Base-by-base conservation (phyloP, 2,329 filamentous ascomycete species). In the Cadophora sp. region DNA sequence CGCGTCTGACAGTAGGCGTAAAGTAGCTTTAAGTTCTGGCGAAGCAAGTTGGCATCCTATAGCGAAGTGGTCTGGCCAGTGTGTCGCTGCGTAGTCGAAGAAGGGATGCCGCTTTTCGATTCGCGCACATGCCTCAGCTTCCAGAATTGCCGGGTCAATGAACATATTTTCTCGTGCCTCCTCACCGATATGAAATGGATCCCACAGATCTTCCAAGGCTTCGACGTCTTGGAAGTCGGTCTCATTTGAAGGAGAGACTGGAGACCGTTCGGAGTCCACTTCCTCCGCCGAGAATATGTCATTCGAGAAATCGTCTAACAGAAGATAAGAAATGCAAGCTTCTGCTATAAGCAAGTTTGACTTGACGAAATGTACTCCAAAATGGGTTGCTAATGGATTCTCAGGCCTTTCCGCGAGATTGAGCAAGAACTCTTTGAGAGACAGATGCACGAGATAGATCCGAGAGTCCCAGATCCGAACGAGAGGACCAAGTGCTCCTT, bases 31-130 rank as follows among this genome's bases (percentile, higher is more conserved):
- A 1, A 68, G 53, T 14, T 62, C 59, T 6, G 14, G 43, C 24
- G 64, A 18, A 39, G 45, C 36, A 6, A 47, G 1, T 7, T 45
- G 7, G n/a, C 7, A 16, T 16, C 39, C 30, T 36, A 51, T 66
- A 22, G 39, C 55, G 70, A 73, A 78, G 65, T 81, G 79, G 33
- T 76, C 66, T 36, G 78, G 72, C 80, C 79, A 81, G 71, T 80
- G 68, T 27, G 71, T 70, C 1, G 80, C 73, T 18, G 79, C 71
- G 71, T 81, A 81, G 51, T 74, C 74, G 68, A 79, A 80, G 56
- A 81, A 74, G 27, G 30, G 50, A 58, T 79, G 76, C 22, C 68
- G 64, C 13, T 74, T 64, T 43, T 66, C 62, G 30, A 80, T 69
- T 30, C 59, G 45, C 45, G 59, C 41, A 55, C 73, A 78, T 36